Evolutionary conservation across 495 filamentous ascomycete species (phyloP).

Genomic region (Neurospora discreta): DNA sequence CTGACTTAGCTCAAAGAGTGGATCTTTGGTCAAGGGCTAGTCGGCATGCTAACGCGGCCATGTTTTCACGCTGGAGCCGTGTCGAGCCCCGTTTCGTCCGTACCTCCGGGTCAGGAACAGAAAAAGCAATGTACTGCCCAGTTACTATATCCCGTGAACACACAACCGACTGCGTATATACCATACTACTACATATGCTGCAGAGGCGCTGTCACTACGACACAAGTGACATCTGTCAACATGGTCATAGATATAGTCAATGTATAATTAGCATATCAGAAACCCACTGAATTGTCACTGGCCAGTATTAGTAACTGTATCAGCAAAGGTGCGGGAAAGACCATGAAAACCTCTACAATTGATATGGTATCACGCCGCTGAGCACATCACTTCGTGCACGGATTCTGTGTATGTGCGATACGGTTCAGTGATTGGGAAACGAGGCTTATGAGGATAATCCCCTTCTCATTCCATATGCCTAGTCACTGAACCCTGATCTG

Average conservation of each 20-base stretch:
- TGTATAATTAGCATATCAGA: background rate
- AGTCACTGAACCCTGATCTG: background rate
- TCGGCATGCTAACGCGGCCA: background rate
- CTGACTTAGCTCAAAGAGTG: background rate
- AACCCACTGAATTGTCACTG: background rate
- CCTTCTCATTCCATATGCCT: background rate
- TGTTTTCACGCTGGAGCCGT: background rate
- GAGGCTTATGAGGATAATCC: background rate
- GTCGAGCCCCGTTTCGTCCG: background rate
- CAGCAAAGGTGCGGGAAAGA: background rate
- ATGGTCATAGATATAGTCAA: background rate
- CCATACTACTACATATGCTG: background rate
- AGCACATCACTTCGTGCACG: background rate
- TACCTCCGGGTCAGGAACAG: background rate
- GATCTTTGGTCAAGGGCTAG: background rate
- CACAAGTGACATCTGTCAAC: background rate
- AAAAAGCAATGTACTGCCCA: background rate
- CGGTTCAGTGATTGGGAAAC: background rate
- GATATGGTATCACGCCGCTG: background rate
- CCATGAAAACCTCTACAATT: background rate
- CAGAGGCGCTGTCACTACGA: background rate
- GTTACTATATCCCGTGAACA: background rate
- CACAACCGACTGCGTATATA: background rate
- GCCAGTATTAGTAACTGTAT: background rate
- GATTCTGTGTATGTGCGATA: background rate